Conservation (phyloP, 2,329 filamentous ascomycete species). For the Beauveria scarabaeidicola region DNA sequence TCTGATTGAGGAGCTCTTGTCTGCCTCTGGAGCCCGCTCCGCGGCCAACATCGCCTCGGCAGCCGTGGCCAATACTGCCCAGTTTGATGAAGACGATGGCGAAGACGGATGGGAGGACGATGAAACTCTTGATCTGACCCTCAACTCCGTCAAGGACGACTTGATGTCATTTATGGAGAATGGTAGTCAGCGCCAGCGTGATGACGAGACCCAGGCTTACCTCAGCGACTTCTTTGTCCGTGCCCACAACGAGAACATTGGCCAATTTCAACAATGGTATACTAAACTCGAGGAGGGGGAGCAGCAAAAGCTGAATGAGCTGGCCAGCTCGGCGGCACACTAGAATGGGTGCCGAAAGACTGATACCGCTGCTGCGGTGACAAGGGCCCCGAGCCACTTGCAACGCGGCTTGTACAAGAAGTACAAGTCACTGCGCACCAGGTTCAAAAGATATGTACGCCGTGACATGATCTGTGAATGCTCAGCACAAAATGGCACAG, state of each 20-base stretch:
- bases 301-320: conserved; percentile 46
- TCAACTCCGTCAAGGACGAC: conserved; percentile 60
- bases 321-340: conserved; percentile 31
- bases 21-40: conserved; percentile 59
- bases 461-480: background rate
- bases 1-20: conserved; percentile 81
- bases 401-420: background rate
- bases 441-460: background rate
- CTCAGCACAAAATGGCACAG: background rate
- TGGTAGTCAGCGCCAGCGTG: conserved; percentile 55
- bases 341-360: conserved; percentile 15
- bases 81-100: conserved; percentile 59
- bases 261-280: conserved; percentile 50
- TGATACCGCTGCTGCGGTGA: background rate
- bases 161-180: conserved; percentile 70
- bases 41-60: conserved; percentile 55
- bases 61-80: conserved; percentile 51
- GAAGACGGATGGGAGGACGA: conserved; percentile 87
- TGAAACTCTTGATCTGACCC: conserved; percentile 66
- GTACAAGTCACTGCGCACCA: background rate
- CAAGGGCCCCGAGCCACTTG: background rate
- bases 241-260: conserved; percentile 47
- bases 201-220: conserved; percentile 86
- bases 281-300: conserved; percentile 46
- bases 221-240: conserved; percentile 71